phyloP scores from a whole-genome alignment of 73 alveolate genomes.

The Stentor roeselii region DNA sequence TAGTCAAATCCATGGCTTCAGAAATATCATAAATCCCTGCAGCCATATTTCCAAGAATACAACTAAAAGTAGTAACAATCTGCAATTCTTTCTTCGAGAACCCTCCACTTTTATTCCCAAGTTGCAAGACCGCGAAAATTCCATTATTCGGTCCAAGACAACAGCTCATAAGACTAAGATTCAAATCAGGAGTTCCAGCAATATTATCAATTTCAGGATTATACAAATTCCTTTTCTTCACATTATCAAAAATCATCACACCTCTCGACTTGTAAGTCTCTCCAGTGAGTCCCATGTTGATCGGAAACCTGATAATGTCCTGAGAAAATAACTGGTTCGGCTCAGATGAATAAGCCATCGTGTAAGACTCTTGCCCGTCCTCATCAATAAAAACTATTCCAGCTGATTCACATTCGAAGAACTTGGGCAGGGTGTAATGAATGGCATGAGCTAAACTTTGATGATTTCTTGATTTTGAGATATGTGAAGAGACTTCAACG shows the following conservation, averaged over 20 bases:
- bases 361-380: background rate
- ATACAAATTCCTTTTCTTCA: background rate
- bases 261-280: background rate
- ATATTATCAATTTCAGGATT: background rate
- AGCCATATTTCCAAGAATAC: no score
- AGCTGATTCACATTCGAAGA: constrained; percentile 7
- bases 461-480: constrained; percentile 14
- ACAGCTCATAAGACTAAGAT: background rate
- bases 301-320: background rate
- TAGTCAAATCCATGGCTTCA: no score
- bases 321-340: background rate
- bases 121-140: background rate
- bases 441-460: constrained; percentile 7
- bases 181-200: background rate
- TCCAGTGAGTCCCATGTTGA: background rate
- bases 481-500: background rate
- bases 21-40: no score
- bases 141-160: background rate
- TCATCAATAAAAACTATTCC: constrained; percentile 11
- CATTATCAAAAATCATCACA: background rate
- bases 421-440: background rate
- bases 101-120: background rate
- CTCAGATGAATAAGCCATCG: background rate
- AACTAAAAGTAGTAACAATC: no score
- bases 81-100: no score